phyloP scores from a whole-genome alignment of 345 rosid species.

The Linum lewisii region DNA sequence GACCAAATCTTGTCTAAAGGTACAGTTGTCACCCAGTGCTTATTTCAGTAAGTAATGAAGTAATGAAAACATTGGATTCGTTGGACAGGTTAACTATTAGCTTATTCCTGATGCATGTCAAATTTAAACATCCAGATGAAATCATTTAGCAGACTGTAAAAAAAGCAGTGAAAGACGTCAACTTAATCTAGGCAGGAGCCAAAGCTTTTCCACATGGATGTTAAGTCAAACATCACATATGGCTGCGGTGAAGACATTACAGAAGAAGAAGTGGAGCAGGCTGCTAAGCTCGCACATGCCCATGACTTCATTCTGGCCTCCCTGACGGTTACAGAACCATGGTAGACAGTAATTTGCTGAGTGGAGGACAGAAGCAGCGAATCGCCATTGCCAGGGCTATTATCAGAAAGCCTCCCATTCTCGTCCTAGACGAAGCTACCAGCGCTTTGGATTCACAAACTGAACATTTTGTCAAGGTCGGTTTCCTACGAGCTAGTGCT shows the following conservation, averaged over 20 bases:
- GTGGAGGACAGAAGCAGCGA: constrained; percentile 54
- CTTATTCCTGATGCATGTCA: not conserved
- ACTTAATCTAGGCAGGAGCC: constrained; percentile 29
- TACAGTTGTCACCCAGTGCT: constrained; percentile 7
- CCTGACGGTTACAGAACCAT: constrained; percentile 3
- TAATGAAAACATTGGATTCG: constrained; percentile 28
- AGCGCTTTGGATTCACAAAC: constrained; percentile 45
- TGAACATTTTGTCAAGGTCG: constrained; percentile 32
- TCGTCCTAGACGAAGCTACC: constrained; percentile 55
- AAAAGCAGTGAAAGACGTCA: not conserved
- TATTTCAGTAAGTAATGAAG: no score
- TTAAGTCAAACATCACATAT: constrained; percentile 38
- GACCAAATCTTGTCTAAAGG: constrained; percentile 33
- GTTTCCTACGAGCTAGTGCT: no score
- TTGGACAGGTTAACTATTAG: constrained; percentile 29
- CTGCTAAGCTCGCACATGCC: constrained; percentile 27
- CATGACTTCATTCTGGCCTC: constrained; percentile 2
- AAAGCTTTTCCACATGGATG: constrained; percentile 32
- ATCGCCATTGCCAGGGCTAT: constrained; percentile 51
- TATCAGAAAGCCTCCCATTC: constrained; percentile 42
- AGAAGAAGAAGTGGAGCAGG: constrained; percentile 28
- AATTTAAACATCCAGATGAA: constrained; percentile 1
- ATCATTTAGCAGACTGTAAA: not conserved
- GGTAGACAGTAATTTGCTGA: constrained; percentile 20
- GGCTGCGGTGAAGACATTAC: constrained; percentile 27